Evolutionary conservation across 2,329 filamentous ascomycete species (phyloP), one percentile per base, ranked within the genome.

Genomic region (Neophaeococcomyces mojaviensis): DNA sequence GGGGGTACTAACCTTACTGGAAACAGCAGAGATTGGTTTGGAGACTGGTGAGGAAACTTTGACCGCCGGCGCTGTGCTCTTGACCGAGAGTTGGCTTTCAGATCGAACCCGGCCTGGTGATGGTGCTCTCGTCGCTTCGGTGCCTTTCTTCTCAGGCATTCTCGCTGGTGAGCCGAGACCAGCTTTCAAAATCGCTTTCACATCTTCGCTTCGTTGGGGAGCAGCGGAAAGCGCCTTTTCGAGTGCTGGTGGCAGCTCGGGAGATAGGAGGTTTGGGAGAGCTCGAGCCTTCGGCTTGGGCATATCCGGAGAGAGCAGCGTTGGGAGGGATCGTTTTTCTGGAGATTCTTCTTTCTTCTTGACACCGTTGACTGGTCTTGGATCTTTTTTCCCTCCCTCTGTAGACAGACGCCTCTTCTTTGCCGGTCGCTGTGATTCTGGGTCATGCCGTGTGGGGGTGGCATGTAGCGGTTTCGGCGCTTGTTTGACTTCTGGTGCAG

Each of bases 391-490:
- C 10, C 28, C 33, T 37, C 28, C 41, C 2, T 37, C 32, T 4
- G 62, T 58, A 8, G 66, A 67, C 24, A 71, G 58, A 38, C 65
- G 65, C 26, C 56, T 56, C 56, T 63, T 68, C 52, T 72, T 72
- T 2, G 58, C 55, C 19, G 62, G 59, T 42, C 59, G 58, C 15
- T 49, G 50, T 39, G 57, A 53, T 38, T 58, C 61, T 36, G 49
- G 40, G 31, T 49, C 24, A 12, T 36, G 44, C 20, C 19, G 12
- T 16, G 37, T 43, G 2, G 39, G 22, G 9, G 20, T 44, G 19
- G 28, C 26, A n/a, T 20, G 40, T 19, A 43, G 34, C 20, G 52
- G 47, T 9, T 38, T 40, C 9, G 41, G n/a, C 16, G 40, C 45
- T 22, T 49, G 39, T 28, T 49, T 43, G 12, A 26, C 19, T 20